Evolutionary conservation across 2,329 filamentous ascomycete species (phyloP).

Genomic region (Fusarium oxysporum): DNA sequence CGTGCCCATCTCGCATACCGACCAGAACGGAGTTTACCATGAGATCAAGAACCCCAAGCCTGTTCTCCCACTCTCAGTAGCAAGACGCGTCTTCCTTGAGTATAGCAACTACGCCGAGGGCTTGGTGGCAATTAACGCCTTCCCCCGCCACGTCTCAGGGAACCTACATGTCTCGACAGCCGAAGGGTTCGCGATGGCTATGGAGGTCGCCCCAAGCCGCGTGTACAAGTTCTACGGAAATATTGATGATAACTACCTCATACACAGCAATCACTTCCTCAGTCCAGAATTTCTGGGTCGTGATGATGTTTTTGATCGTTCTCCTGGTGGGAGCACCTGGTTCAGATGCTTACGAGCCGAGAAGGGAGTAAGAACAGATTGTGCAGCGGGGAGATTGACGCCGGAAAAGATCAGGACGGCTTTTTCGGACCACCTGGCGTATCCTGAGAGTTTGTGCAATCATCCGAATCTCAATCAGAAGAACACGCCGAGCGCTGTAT

Average conservation of each 20-base stretch:
- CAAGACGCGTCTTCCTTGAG: background rate
- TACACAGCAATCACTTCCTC: background rate
- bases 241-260: background rate
- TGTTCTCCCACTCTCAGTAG: accelerated
- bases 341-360: background rate
- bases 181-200: background rate
- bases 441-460: background rate
- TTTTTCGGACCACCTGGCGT: background rate
- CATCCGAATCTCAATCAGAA: background rate
- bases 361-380: background rate
- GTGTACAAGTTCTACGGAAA: background rate
- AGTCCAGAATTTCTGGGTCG: background rate
- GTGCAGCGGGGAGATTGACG: background rate
- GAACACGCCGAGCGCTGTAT: background rate
- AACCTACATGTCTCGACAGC: background rate
- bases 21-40: background rate
- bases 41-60: background rate
- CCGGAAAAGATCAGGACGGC: background rate
- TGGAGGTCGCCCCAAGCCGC: background rate
- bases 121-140: accelerated
- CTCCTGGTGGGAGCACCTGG: background rate
- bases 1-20: background rate
- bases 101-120: background rate
- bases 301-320: background rate
- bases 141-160: background rate